Conservation (phyloP, 495 filamentous ascomycete species). For the Penicillium verhagenii region DNA sequence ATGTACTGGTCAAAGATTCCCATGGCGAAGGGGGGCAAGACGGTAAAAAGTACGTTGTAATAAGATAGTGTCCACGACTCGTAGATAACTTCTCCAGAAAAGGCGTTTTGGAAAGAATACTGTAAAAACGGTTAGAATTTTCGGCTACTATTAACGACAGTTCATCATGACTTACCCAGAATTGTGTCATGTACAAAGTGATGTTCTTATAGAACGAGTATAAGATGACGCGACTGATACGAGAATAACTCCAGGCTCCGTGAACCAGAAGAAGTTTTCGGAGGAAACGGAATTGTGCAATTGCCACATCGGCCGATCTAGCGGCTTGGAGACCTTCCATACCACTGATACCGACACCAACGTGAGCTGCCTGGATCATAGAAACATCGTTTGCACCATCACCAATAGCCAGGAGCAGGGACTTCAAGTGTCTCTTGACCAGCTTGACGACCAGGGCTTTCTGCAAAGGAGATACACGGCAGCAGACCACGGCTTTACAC, state of each 20-base stretch:
- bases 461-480: slow-evolving; percentile 97
- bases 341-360: slow-evolving; percentile 97
- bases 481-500: slow-evolving; percentile 99
- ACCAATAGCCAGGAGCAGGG: slow-evolving; percentile 91
- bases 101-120: slow-evolving; percentile 98
- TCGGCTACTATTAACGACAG: neutral
- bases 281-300: slow-evolving; percentile 94
- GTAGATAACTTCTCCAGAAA: slow-evolving; percentile 97
- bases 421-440: slow-evolving; percentile 91
- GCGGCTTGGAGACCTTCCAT: slow-evolving; percentile 98
- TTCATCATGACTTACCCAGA: slow-evolving; percentile 67
- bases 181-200: slow-evolving; percentile 97
- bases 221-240: slow-evolving; percentile 91
- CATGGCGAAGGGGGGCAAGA: slow-evolving; percentile 89
- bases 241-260: slow-evolving; percentile 96
- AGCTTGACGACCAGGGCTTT: slow-evolving; percentile 98
- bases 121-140: slow-evolving; percentile 41
- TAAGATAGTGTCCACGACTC: slow-evolving; percentile 99
- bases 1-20: slow-evolving; percentile 99
- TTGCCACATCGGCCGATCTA: slow-evolving; percentile 91
- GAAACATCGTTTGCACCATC: slow-evolving; percentile 99
- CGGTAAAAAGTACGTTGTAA: slow-evolving; percentile 99
- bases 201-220: slow-evolving; percentile 99
- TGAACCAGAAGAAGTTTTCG: slow-evolving; percentile 95
- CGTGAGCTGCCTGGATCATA: slow-evolving; percentile 99